Percentiles rank a stretch among this genome's conserved stretches.
Conservation (phyloP, 2,329 filamentous ascomycete genomes). For the Nemania sp. region DNA sequence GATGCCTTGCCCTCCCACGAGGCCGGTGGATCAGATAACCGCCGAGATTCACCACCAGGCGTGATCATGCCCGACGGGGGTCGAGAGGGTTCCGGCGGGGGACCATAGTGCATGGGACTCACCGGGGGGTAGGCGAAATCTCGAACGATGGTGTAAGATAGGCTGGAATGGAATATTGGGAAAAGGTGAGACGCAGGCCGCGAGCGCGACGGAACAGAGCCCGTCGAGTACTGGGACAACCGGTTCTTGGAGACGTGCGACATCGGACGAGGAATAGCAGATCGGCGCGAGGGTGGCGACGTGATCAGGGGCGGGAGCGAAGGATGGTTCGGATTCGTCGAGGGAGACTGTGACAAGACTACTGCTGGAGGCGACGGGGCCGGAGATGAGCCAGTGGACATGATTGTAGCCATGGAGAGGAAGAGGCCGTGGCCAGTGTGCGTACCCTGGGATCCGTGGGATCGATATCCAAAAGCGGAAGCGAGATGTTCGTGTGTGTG, state of each 20-base stretch:
- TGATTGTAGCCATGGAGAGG: slow-evolving; percentile 54
- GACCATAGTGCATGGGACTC: slow-evolving; percentile 91
- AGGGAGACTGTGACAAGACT: slow-evolving; percentile 41
- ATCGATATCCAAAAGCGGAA: slow-evolving; percentile 25
- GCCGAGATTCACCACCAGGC: slow-evolving; percentile 75
- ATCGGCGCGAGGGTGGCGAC: slow-evolving; percentile 59
- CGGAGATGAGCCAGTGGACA: slow-evolving; percentile 60
- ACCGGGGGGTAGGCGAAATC: slow-evolving; percentile 89
- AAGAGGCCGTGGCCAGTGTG: slow-evolving; percentile 39
- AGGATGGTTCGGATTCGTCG: slow-evolving; percentile 56
- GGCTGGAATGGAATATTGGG: slow-evolving; percentile 80
- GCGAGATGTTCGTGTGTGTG: slow-evolving; percentile 9
- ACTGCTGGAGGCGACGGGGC: slow-evolving; percentile 56
- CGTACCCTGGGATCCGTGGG: slow-evolving; percentile 38
- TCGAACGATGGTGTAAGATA: slow-evolving; percentile 86
- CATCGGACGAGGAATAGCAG: slow-evolving; percentile 66
- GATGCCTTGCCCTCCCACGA: slow-evolving; percentile 72
- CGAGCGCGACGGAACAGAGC: slow-evolving; percentile 70
- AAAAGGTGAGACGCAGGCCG: slow-evolving; percentile 81
- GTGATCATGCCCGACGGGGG: slow-evolving; percentile 82
- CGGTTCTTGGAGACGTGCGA: slow-evolving; percentile 81
- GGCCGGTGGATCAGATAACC: slow-evolving; percentile 80
- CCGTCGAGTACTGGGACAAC: slow-evolving; percentile 79
- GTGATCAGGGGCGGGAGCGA: slow-evolving; percentile 61
- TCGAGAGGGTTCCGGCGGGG: slow-evolving; percentile 72